Conservation (phyloP, 139 green algal genomes). For the Closterium sp. region DNA sequence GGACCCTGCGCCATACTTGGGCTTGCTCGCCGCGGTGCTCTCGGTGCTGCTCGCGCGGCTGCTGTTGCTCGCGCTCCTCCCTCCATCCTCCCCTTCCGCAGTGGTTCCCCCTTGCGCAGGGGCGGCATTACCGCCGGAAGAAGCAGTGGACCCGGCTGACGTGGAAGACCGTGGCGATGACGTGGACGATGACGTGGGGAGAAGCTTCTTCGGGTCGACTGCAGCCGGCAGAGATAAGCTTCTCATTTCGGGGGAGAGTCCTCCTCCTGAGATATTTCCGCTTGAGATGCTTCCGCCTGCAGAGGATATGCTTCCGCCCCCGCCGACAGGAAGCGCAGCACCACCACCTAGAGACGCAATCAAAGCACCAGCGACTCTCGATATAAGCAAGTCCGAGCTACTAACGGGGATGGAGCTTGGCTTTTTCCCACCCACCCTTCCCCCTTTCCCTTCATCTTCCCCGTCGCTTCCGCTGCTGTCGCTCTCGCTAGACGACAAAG, state of each 20-base stretch:
- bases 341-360: background rate
- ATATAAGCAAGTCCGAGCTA: background rate
- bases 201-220: background rate
- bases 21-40: background rate
- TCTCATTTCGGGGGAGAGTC: background rate
- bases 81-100: background rate
- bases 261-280: background rate
- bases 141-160: background rate
- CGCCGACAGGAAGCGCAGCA: background rate
- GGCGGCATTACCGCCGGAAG: background rate
- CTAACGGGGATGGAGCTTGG: background rate
- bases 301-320: background rate
- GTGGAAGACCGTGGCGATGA: background rate
- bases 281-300: too few relatives aligned
- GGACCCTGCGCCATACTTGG: background rate
- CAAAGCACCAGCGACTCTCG: background rate
- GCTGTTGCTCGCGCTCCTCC: background rate
- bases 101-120: background rate
- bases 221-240: background rate
- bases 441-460: background rate
- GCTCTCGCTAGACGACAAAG: background rate
- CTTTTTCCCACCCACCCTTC: background rate
- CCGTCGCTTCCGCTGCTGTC: background rate
- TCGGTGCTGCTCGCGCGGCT: background rate
- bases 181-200: background rate